Evolutionary conservation across 306 rosid genomes (phyloP), one percentile per base, ranked within the genome.

Genomic region (Neltuma alba): DNA sequence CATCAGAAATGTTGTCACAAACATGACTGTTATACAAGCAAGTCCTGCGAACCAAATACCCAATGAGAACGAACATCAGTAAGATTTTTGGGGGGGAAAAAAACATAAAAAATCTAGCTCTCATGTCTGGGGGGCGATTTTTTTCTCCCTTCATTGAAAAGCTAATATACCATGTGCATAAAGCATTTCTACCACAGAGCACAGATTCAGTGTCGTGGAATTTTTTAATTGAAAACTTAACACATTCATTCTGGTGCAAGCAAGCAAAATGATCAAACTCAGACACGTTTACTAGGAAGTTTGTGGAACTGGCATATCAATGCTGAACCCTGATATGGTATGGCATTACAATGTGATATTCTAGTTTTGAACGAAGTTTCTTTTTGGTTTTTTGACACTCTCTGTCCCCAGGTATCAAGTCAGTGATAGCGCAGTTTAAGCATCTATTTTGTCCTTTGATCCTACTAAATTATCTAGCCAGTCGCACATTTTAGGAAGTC

Each of bases 11-110:
- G 98, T 91, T 2, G 98, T 91, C 74, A 87, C 80, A 58, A 89
- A 89, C 90, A 93, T 91, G 23, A 93, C 93, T 9, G 92, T 82
- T 92, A 91, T 83, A 81, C 90, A 89, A 85, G 93, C 97, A 68
- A 93, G 88, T 77, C 98, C 97, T 93, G 88, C 7, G 36, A 85
- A 88, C 70, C 83, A 84, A 77, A 80, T 12, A 79, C 34, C 66
- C 65, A 81, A 68, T 54, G 69, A 30, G 7, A 52, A 54, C 55
- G 23, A 67, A 64, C 40, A 58, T 50, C 37, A 28, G 64, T 48
- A 50, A 62, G 54, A 48, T 20, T 50, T 18, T 18, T 33, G 2
- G 2, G 4, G 1, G 1, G 13, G 13, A 14, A 15, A 4, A 47
- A 14, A 3, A 44, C 13, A 5, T 15, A 31, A 0, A 12, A 12